Base-by-base conservation (phyloP, 805 yeast species). In the Schwanniomyces sp. region DNA sequence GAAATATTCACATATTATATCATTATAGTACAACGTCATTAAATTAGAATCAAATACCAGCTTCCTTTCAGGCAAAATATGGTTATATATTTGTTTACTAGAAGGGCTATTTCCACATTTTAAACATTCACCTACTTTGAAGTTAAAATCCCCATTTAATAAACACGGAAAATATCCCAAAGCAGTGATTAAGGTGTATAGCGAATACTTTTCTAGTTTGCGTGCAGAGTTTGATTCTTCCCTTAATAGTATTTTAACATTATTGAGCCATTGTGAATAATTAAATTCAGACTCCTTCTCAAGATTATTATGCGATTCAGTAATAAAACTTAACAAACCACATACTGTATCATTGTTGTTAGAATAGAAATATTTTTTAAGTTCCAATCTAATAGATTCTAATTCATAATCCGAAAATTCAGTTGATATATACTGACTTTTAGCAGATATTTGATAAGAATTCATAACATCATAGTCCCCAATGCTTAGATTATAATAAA, bases 101-200 rank as follows among this genome's bases (percentile, higher is more conserved):
- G 51, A 28, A 5, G 65, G 60, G 11, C 52, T 48, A 37, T 54
- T 52, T 2, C 72, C 74, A 61, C 84, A 79, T 10, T 54, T 52
- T 7, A 45, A 45, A 52, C 85, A 79, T 16, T 62, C 62, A 2
- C 52, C 52, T 0, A 62, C 44, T 6, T 51, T 47, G 32, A 54
- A 57, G 48, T 75, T 64, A 46, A 52, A 74, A 47, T 76, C 75
- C 2, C 59, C 64, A 24, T 63, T 61, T 0, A 68, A 42, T n/a
- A 76, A 40, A 54, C 84, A 79, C 4, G 78, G 70, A 42, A 70
- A 67, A 39, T 66, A 57, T 7, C 79, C 75, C 25, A 79, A 46
- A 1, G 77, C 64, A 10, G 74, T 66, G 9, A 77, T 57, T 4
- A 72, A 47, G 0, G 74, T 54, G 46, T 63, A 61, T 17, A 61